Percentiles rank a stretch among this genome's conserved stretches.
phyloP scores from a whole-genome alignment of 805 yeast species.

The Kuraishia cidri region DNA sequence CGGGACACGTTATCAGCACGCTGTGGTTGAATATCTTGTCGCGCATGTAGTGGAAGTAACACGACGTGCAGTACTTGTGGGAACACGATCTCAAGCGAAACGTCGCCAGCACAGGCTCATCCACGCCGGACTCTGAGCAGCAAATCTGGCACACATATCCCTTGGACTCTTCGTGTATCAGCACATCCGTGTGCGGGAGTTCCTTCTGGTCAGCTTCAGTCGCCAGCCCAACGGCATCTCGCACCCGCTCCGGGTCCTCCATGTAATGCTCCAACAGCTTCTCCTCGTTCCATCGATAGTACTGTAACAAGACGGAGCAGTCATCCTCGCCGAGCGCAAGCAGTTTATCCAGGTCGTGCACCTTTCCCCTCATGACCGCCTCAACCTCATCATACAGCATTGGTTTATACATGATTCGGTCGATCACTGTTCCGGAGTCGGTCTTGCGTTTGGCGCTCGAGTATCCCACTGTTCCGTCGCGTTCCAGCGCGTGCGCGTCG shows the following conservation, averaged over 20 bases:
- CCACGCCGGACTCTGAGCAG: slow-evolving; percentile 40
- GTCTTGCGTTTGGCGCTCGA: neutral
- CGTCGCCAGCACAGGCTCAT: slow-evolving; percentile 18
- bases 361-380: slow-evolving; percentile 14
- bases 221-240: slow-evolving; percentile 19
- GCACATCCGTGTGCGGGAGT: neutral
- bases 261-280: slow-evolving; percentile 41
- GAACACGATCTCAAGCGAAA: slow-evolving; percentile 52
- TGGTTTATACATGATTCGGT: slow-evolving; percentile 17
- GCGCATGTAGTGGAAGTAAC: slow-evolving; percentile 55
- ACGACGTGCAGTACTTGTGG: slow-evolving; percentile 61
- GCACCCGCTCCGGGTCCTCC: slow-evolving; percentile 14
- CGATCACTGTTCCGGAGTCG: slow-evolving; percentile 1
- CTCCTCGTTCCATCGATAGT: slow-evolving; percentile 53
- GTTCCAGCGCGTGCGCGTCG: no score
- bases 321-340: slow-evolving; percentile 27
- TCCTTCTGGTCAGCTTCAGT: slow-evolving; percentile 4
- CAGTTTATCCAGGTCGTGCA: slow-evolving; percentile 23
- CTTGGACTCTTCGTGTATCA: slow-evolving; percentile 9
- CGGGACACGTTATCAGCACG: slow-evolving; percentile 56
- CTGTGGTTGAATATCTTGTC: slow-evolving; percentile 31
- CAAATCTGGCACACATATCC: slow-evolving; percentile 59
- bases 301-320: slow-evolving; percentile 33
- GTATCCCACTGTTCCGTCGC: no score
- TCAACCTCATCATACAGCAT: slow-evolving; percentile 21